Percentiles rank a stretch among this genome's conserved stretches.
Evolutionary conservation across 2,329 filamentous ascomycete genomes (phyloP).

Genomic region (Trichoderma endophyticum): DNA sequence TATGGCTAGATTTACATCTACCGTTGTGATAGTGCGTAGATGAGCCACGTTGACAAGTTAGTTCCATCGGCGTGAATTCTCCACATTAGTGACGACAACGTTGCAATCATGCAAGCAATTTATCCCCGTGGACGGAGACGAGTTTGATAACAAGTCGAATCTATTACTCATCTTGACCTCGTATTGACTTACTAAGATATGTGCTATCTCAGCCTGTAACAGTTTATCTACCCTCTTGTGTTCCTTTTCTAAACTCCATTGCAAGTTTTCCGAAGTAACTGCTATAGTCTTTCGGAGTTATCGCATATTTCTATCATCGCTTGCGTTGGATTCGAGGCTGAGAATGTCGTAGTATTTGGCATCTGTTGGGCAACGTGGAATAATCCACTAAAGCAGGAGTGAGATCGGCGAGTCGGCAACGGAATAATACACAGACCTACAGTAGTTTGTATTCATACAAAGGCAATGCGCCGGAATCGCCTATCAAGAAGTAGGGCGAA

Average conservation of each 20-base stretch:
- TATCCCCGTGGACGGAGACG: background rate
- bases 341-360: background rate
- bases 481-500: background rate
- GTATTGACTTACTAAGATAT: background rate
- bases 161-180: background rate
- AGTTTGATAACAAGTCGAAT: background rate
- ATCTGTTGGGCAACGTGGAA: background rate
- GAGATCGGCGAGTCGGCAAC: background rate
- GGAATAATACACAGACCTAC: background rate
- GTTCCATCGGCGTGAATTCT: background rate
- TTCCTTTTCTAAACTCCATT: background rate
- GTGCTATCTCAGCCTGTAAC: background rate
- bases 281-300: background rate
- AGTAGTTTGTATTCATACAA: background rate
- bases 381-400: background rate
- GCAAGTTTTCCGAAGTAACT: background rate
- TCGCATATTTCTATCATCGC: background rate
- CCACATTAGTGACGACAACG: background rate
- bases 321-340: background rate
- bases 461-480: background rate
- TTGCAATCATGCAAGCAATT: background rate
- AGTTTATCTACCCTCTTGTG: background rate
- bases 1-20: background rate
- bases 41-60: background rate
- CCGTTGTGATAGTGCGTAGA: background rate